Evolutionary conservation across 2,329 filamentous ascomycete genomes (phyloP), one percentile per base, ranked within the genome.

Genomic region (Fusarium nygamai): DNA sequence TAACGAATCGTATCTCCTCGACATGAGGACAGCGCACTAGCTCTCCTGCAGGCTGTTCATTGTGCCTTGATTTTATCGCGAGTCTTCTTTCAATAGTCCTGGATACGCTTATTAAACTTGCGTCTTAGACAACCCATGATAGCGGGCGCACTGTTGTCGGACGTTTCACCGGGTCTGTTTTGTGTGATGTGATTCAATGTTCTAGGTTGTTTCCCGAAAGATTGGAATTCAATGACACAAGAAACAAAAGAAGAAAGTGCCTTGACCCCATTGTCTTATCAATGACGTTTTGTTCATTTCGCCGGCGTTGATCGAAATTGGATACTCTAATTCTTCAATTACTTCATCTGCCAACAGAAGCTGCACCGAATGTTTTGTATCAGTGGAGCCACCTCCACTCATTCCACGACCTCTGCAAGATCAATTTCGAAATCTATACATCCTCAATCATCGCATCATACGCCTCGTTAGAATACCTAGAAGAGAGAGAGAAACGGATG

Each of bases 261-360:
- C 64, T 54, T 70, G 74, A 70, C 73, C 77, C 59, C 58, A 61
- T 46, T 65, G 43, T 57, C 61, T 69, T 64, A 57, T 48, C 65
- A 64, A 68, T 74, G 70, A 74, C 59, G 65, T 72, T 63, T 67
- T 66, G 64, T 64, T 74, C 71, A 74, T 74, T 74, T 71, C 71
- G 65, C 31, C 27, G 46, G n/a, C 57, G 65, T 72, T 73, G 67
- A 70, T 70, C 66, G 60, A 74, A 64, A 68, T 64, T 69, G 53
- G 60, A 71, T 71, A 54, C 41, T 60, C 33, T 65, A 24, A 47
- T 46, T 43, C 43, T 33, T 59, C 44, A 43, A 43, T 34, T 62
- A 31, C 11, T 51, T 71, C 61, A 59, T 54, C 60, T 61, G 33
- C 56, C 51, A 51, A 33, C 31, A 24, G 50, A 39, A 67, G 43